Conservation (phyloP, 495 filamentous ascomycete genomes). For the Amniculicola lignicola region DNA sequence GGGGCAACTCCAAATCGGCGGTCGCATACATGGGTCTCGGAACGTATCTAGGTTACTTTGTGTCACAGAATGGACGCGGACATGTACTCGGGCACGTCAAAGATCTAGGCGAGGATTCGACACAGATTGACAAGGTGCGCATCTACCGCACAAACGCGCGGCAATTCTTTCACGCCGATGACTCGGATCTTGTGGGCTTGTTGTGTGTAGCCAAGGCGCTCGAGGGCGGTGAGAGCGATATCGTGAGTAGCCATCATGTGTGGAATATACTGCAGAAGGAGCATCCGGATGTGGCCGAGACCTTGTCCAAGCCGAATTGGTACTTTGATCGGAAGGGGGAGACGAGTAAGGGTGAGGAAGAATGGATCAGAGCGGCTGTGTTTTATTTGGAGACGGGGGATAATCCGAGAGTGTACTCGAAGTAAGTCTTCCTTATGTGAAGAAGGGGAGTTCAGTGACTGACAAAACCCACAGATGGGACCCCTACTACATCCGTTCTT, state of each 20-base stretch:
- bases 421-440: slow-evolving; percentile 31
- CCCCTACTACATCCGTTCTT: slow-evolving; percentile 41
- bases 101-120: slow-evolving; percentile 79
- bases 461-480: slow-evolving; percentile 32
- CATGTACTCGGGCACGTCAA: slow-evolving; percentile 91
- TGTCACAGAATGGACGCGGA: slow-evolving; percentile 81
- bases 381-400: slow-evolving; percentile 66
- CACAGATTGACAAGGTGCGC: slow-evolving; percentile 74
- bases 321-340: slow-evolving; percentile 96
- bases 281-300: slow-evolving; percentile 73
- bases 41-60: slow-evolving; percentile 80
- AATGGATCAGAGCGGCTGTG: slow-evolving; percentile 69
- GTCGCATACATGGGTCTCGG: slow-evolving; percentile 88
- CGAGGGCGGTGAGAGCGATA: slow-evolving; percentile 81
- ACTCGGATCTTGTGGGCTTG: slow-evolving; percentile 78
- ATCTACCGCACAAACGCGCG: slow-evolving; percentile 88
- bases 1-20: slow-evolving; percentile 77
- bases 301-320: slow-evolving; percentile 75
- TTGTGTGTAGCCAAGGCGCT: slow-evolving; percentile 76
- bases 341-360: slow-evolving; percentile 66
- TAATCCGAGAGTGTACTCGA: slow-evolving; percentile 54
- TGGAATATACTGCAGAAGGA: slow-evolving; percentile 75
- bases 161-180: slow-evolving; percentile 81
- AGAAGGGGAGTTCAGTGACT: background rate
- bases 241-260: slow-evolving; percentile 74